Evolutionary conservation across 768 basidiomycete genomes (phyloP), one percentile per base, ranked within the genome.

Genomic region (Gloeopeniophorella convolvens): DNA sequence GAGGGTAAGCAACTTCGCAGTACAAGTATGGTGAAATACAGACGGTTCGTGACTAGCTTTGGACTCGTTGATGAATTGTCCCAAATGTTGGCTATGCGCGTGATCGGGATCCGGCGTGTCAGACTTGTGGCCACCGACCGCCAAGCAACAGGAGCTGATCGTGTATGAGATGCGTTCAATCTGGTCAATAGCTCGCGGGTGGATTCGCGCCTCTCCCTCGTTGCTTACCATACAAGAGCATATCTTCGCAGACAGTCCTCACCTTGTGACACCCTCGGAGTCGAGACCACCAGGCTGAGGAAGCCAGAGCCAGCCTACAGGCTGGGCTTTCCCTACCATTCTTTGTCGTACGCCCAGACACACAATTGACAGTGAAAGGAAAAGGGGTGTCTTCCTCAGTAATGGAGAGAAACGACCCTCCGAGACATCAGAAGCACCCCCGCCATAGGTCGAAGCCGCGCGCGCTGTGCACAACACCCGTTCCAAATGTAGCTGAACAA

Each of bases 151-250:
- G 47, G 24, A n/a, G 35, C 21, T 43, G 42, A 48, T 48, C 52
- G 52, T 54, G 35, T 48, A 47, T 42, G 30, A 54, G 43, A 47
- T 23, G 36, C 33, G 45, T 36, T 42, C 30, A 46, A 43, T 18
- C 24, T 8, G 46, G 43, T 16, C 46, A 36, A 23, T 41, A 40
- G 33, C 28, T 24, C 18, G 33, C 30, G 42, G 41, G 31, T 27
- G 18, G 46, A 20, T 4, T 27, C 28, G 23, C 28, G 42, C 34
- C 16, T 40, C 34, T 43, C 51, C 35, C 46, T 35, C 34, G 41
- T 32, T 40, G 37, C 49, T 9, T 30, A 21, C 35, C 36, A 9
- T 30, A 15, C 30, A n/a, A 31, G 21, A 10, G 16, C 30, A 8
- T 24, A 21, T 9, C 31, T 16, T 32, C 16, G 45, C n/a, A n/a